Base-by-base conservation (phyloP, 495 filamentous ascomycete genomes). In the Aspergillus panamensis region DNA sequence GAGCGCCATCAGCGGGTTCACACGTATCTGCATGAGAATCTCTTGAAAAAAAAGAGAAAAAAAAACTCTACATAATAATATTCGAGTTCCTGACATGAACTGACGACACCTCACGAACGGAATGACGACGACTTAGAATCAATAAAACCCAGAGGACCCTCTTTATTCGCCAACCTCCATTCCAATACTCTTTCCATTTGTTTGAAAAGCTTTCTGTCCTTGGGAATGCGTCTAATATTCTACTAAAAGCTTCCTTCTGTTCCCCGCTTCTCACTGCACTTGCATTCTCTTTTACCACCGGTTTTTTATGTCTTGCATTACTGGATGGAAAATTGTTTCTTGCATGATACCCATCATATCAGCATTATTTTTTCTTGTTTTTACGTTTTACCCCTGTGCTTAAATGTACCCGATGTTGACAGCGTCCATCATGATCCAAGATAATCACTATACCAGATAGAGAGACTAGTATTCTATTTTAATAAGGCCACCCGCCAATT, bases 331-430 rank as follows among this genome's bases (percentile, higher is more conserved):
- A 14, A 14, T 40, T 32, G 9, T 57, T 48, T 48, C 45, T 51
- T 58, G 58, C 54, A 58, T 60, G 62, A 64, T 64, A 64, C 62
- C 62, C 62, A 64, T 60, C 50, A 54, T 35, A 48, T 35, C 52
- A 40, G 30, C 21, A 20, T 52, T 55, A 33, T 61, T 44, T 58
- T 14, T 53, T 55, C 20, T 53, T 33, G 56, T 32, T 19, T 8
- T 39, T 52, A 19, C 32, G 6, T 14, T n/a, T n/a, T n/a, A n/a
- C n/a, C 17, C 21, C 47, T 50, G 5, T 37, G 7, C 19, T 53
- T 59, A 52, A 39, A 45, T 40, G 45, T 29, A 42, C 21, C 35
- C 20, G 3, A 31, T 57, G 31, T 53, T 19, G 40, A 45, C 47
- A 43, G 45, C 12, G 44, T 50, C 54, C n/a, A 31, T 45, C 31